Percentiles rank a stretch among this genome's conserved stretches.
Evolutionary conservation across 805 yeast species (phyloP).

Genomic region (Spathaspora arborariae): DNA sequence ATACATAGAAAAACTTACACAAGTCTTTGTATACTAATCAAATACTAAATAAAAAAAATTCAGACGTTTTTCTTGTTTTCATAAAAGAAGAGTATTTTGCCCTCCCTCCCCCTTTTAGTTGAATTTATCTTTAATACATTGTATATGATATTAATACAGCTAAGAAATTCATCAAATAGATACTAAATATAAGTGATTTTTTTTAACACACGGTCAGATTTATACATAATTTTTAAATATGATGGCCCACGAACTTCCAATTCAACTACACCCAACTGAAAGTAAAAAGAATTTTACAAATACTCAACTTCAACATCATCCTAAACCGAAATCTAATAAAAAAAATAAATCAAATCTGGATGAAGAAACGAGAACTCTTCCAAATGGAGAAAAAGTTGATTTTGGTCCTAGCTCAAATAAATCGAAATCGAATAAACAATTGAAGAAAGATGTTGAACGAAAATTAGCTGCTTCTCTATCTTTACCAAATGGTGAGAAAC

Average conservation of each 20-base stretch:
- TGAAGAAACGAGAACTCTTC: slow-evolving; percentile 19
- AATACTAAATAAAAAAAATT: neutral
- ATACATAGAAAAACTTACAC: neutral
- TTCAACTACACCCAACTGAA: slow-evolving; percentile 17
- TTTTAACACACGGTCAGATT: too few relatives aligned
- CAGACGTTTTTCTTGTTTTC: neutral
- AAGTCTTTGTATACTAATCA: neutral
- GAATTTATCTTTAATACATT: neutral
- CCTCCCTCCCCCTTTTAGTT: neutral
- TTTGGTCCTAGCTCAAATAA: slow-evolving; percentile 18
- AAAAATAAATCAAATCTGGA: slow-evolving; percentile 5
- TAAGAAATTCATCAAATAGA: neutral
- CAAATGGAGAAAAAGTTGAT: slow-evolving; percentile 28
- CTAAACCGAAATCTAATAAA: slow-evolving; percentile 1
- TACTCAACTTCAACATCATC: slow-evolving; percentile 3
- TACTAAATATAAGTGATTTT: too few relatives aligned
- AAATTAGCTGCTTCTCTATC: slow-evolving; percentile 12
- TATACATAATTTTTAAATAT: slow-evolving; percentile 9
- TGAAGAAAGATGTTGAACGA: slow-evolving; percentile 8
- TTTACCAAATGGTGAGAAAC: slow-evolving; percentile 29
- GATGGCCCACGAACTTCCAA: slow-evolving; percentile 35
- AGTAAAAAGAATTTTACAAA: slow-evolving; percentile 8
- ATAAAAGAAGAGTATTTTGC: neutral
- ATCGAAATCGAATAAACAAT: slow-evolving; percentile 6
- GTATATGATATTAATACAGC: neutral